Conservation (phyloP, 23 red algal species). For the Gracilariopsis chorda region DNA sequence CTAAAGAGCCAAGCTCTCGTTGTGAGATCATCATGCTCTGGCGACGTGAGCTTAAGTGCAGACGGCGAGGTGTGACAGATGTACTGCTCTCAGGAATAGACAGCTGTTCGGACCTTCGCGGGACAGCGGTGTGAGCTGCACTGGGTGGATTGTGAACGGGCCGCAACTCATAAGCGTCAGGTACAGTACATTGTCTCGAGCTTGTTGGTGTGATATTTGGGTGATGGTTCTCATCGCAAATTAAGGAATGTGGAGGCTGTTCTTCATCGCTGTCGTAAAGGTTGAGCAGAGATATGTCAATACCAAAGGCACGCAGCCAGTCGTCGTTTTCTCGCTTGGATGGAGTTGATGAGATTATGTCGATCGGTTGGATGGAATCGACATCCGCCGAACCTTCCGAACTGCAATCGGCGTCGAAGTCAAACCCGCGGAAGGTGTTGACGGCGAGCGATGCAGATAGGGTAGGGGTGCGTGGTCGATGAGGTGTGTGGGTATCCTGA, state of each 20-base stretch:
- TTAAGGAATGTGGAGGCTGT: neutral
- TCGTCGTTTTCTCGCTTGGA: neutral
- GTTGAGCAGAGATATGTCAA: slow-evolving; percentile 18
- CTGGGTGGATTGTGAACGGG: neutral
- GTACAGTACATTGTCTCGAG: neutral
- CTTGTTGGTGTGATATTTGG: neutral
- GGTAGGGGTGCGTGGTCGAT: too few relatives aligned
- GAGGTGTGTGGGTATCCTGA: too few relatives aligned
- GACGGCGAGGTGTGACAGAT: neutral
- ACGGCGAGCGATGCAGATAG: too few relatives aligned
- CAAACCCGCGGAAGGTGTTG: neutral
- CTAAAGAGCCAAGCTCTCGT: neutral
- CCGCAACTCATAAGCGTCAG: neutral
- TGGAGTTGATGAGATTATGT: neutral
- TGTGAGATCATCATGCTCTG: neutral
- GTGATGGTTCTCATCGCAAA: slow-evolving; percentile 2
- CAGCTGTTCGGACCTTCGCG: neutral
- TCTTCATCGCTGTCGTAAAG: slow-evolving; percentile 11
- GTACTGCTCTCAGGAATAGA: too few relatives aligned
- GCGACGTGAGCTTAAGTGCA: neutral
- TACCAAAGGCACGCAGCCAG: neutral
- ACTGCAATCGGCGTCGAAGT: neutral
- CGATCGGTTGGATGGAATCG: too few relatives aligned
- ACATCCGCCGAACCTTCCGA: too few relatives aligned
- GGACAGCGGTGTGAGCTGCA: neutral